Percentiles rank a stretch among this genome's conserved stretches.
Conservation (phyloP, 164 flowering plant genomes). For the Platanus orientalis region DNA sequence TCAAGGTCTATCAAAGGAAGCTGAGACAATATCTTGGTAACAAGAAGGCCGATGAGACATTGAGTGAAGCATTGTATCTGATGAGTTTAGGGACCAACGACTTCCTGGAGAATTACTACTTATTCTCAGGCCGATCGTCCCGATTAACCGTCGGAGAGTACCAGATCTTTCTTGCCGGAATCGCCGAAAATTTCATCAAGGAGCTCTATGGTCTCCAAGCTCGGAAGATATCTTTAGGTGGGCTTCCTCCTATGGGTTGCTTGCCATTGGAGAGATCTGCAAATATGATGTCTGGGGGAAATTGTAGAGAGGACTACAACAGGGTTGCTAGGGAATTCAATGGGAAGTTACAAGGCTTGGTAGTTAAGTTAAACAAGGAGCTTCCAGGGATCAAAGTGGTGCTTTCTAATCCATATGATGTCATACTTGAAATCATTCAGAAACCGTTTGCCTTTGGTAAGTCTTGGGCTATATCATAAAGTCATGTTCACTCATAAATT, state of each 20-base stretch:
- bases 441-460: slow-evolving; percentile 40
- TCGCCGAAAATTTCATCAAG: slow-evolving; percentile 32
- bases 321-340: slow-evolving; percentile 37
- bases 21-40: slow-evolving; percentile 38
- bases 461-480: slow-evolving; percentile 4
- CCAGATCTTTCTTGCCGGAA: slow-evolving; percentile 32
- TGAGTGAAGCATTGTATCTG: slow-evolving; percentile 46
- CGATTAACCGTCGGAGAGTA: slow-evolving; percentile 31
- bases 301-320: slow-evolving; percentile 42
- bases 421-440: slow-evolving; percentile 30
- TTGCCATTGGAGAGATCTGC: slow-evolving; percentile 55
- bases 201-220: slow-evolving; percentile 41
- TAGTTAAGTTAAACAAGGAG: slow-evolving; percentile 23
- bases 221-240: slow-evolving; percentile 41
- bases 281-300: slow-evolving; percentile 13
- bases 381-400: slow-evolving; percentile 34
- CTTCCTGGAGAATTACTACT: slow-evolving; percentile 43
- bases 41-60: slow-evolving; percentile 24
- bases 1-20: slow-evolving; percentile 47
- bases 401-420: slow-evolving; percentile 29
- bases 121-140: slow-evolving; percentile 16
- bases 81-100: slow-evolving; percentile 73
- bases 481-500: no score
- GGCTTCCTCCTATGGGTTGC: slow-evolving; percentile 76
- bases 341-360: slow-evolving; percentile 25